Evolutionary conservation across 2,329 filamentous ascomycete genomes (phyloP).

Genomic region (Coniochaeta sp.): DNA sequence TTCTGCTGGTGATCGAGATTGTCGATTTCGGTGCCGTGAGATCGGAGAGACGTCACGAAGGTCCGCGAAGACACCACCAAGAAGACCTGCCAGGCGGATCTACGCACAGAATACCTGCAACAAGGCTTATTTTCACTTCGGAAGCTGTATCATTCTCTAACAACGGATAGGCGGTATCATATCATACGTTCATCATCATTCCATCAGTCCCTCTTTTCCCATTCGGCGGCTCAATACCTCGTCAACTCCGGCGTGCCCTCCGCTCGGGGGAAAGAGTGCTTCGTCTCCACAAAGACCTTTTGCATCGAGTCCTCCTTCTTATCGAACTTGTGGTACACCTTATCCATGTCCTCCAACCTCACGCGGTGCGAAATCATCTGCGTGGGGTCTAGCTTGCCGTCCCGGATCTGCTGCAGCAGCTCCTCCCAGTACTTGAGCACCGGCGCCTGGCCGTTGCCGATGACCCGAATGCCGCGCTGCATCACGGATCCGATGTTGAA

Average conservation of each 20-base stretch:
- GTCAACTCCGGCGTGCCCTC: conserved; percentile 36
- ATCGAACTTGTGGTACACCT: conserved; percentile 58
- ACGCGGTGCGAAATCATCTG: conserved; percentile 79
- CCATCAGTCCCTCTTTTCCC: background rate
- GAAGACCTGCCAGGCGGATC: background rate
- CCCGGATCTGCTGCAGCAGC: conserved; percentile 60
- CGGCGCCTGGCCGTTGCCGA: conserved; percentile 58
- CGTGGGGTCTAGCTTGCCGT: conserved; percentile 62
- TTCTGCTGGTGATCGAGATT: background rate
- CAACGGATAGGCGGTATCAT: background rate
- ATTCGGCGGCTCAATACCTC: conserved; percentile 19
- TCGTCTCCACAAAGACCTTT: conserved; percentile 65
- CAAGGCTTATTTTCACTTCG: background rate
- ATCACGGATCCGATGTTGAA: conserved; percentile 80
- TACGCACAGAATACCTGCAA: background rate
- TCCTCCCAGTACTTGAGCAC: conserved; percentile 81
- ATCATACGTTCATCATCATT: background rate
- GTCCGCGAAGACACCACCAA: background rate
- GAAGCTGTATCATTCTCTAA: background rate
- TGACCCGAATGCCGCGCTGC: conserved; percentile 78
- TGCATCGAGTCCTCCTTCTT: conserved; percentile 63
- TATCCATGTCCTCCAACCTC: conserved; percentile 63
- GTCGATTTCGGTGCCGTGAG: too few relatives aligned
- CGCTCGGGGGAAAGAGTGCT: conserved; percentile 41
- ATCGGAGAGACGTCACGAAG: background rate